These are phyloP conservation scores for Taphrina pruni DNA, from an alignment of 1,139 yeast genomes.

Conservation along the genomic window DNA sequence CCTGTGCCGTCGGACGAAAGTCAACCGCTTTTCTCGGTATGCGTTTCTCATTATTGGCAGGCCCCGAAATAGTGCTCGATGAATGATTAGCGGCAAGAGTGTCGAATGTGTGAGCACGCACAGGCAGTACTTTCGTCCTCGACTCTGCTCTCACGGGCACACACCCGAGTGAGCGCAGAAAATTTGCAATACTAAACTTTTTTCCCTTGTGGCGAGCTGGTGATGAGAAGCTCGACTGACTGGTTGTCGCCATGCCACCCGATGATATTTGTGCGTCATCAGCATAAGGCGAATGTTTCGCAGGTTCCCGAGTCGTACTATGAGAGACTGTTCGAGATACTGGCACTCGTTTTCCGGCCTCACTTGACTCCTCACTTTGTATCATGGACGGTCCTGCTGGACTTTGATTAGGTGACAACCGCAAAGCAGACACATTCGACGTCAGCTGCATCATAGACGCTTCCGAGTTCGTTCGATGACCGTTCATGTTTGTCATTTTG, in stretches of 20 bases:
- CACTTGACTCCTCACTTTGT: neutral
- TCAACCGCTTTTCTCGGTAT: slow-evolving; percentile 18
- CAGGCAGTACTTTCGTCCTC: neutral
- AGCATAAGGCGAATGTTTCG: neutral
- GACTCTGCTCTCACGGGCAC: neutral
- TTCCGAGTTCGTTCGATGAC: neutral
- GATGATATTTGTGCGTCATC: neutral
- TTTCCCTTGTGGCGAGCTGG: neutral
- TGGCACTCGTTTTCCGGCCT: neutral
- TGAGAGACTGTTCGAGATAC: slow-evolving; percentile 1
- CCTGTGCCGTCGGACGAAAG: slow-evolving; percentile 7
- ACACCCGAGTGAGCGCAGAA: slow-evolving; percentile 3
- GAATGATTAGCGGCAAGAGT: neutral
- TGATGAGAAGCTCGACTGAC: neutral
- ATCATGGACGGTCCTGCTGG: neutral
- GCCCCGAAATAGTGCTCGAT: neutral
- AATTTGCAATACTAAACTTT: neutral
- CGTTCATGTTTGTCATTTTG: too few species aligned
- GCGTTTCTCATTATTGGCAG: neutral
- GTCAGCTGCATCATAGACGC: neutral
- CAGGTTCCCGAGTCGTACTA: neutral
- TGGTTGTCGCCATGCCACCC: neutral
- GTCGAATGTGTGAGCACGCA: neutral
- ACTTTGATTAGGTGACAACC: neutral
- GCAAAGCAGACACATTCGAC: slow-evolving; percentile 1